A percentile compares a stretch with the other conserved stretches of the same genome.
These are phyloP conservation scores for Aspergillus costaricaensis DNA, from an alignment of 2,329 filamentous ascomycete genomes.

Conservation along the genomic window DNA sequence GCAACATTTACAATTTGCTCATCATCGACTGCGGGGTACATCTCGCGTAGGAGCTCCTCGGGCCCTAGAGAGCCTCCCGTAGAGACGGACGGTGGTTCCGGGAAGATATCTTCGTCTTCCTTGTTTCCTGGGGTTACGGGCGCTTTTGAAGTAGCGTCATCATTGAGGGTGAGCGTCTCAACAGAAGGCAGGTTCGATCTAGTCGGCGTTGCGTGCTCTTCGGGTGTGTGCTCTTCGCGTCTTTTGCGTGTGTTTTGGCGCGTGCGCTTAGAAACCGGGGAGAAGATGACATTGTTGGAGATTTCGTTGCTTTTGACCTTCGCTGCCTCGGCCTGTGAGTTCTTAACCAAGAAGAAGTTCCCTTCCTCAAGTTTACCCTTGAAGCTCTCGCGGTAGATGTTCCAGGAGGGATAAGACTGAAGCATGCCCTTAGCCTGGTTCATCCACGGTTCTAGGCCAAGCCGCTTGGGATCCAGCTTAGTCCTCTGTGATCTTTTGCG, in stretches of 20 bases:
- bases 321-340: rapidly evolving
- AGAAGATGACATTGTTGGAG: not conserved
- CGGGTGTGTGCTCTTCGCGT: not conserved
- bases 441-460: no score
- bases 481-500: no score
- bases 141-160: not conserved
- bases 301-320: not conserved
- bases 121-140: not conserved
- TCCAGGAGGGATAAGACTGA: no score
- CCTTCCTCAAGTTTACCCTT: not conserved
- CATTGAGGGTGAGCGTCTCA: rapidly evolving
- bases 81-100: rapidly evolving
- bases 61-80: not conserved
- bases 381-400: no score
- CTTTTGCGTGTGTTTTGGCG: not conserved
- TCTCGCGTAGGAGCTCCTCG: not conserved
- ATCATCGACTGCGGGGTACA: not conserved
- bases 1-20: not conserved
- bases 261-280: not conserved
- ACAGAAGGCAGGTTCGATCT: not conserved
- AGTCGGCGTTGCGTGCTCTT: no score
- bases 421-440: no score
- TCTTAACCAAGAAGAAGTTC: not conserved
- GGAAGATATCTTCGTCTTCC: not conserved
- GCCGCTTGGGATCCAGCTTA: no score